Evolutionary conservation across 805 yeast species (phyloP), one percentile per base, ranked within the genome.

Genomic region (Teunomyces tritomae): DNA sequence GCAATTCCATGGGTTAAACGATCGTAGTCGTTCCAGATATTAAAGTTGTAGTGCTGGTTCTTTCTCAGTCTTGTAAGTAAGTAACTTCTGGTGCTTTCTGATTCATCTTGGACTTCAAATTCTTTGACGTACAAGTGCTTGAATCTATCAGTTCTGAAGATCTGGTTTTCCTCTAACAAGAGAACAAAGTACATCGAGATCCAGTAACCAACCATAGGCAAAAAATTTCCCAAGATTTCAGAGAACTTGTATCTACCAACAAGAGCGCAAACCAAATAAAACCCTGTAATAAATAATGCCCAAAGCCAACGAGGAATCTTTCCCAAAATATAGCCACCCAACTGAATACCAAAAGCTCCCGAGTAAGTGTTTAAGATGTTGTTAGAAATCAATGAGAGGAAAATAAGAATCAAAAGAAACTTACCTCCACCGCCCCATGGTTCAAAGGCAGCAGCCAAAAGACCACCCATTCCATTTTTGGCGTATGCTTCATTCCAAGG

Each of bases 1-100:
- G 96, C 96, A 43, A 71, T 69, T 2, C 96, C 94, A 47, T 76
- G 69, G 0, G 96, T 86, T 53, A 88, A 73, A 13, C 74, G 72
- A 3, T 60, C 62, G 39, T 71, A 71, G 53, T 84, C 79, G 62
- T 89, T 80, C 94, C 96, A 89, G 32, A 79, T 77, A 8, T 73
- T 75, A 80, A 89, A 88, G 61, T 87, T 85, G 67, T 87, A 87
- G 56, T 79, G 68, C 33, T 74, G 73, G 36, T 54, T 50, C 14
- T 33, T 29, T 9, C 20, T 26, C 28, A 24, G 39, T 10, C 24
- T 26, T 10, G 34, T 24, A 28, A 28, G 42, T 30, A 20, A 10
- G 34, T n/a, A 14, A 8, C 17, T 34, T 13, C 11, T 20, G 26
- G 36, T 17, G 3, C 16, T 37, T 5, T 27, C 37, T 3, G 39